Evolutionary conservation across 2,329 filamentous ascomycete species (phyloP), one percentile per base, ranked within the genome.

Genomic region (Fusarium cyanostomum): DNA sequence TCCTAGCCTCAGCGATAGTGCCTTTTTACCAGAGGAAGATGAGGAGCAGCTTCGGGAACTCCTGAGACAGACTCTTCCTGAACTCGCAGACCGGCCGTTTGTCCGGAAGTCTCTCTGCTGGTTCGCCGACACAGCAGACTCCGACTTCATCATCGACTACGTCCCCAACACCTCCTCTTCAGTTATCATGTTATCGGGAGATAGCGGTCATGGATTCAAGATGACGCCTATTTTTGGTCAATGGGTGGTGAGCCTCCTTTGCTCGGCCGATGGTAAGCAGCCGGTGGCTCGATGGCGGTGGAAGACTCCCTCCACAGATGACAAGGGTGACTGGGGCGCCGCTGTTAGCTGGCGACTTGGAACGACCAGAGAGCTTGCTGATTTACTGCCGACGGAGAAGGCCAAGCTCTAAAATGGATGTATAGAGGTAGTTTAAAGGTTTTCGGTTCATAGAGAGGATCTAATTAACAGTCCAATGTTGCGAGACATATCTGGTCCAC

Each of bases 141-240:
- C 84, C 0, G 84, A 89, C 42, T 89, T 82, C 62, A 80, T 86
- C 44, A 79, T 89, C 38, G 86, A 89, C 68, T 84, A 80, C 50
- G 81, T 88, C 1, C 86, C 86, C 0, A 71, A 75, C 1, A 83
- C 78, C 2, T 73, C 75, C 2, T 80, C 78, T 1, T 64, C 68
- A 0, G 75, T 88, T 3, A 71, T 88, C 3, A 68, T 86, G 0
- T 61, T 83, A 1, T 81, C 83, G 0, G 86, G 86, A 0, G 86
- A 88, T 66, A 88, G 85, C 1, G 86, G 85, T 0, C 86, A 89
- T 66, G 84, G 81, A 0, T 88, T 88, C 71, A 88, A 89, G 73
- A 85, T 88, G 81, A 81, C 88, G 43, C 86, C 85, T 0, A 80
- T 86, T 21, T 75, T 86, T n/a, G 85, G 86, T 0, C 71, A 74